phyloP scores from a whole-genome alignment of 176 grass and related monocot genomes.

The Cocos nucifera region DNA sequence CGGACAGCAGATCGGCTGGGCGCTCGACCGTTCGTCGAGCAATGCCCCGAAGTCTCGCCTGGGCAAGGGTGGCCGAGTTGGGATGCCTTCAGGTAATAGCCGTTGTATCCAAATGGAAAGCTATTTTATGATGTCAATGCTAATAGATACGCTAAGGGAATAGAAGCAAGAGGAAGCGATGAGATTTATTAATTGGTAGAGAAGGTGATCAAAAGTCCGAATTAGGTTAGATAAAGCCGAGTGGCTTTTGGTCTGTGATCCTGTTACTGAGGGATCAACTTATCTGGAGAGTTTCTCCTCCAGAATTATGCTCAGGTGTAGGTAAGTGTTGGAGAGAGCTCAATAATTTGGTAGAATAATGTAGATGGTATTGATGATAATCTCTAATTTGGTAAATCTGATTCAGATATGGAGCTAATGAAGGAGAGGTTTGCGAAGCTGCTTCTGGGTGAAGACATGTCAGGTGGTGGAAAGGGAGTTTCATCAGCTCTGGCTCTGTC shows the following conservation, averaged over 20 bases:
- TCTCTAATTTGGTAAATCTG: background rate
- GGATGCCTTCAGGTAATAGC: slow-evolving; percentile 23
- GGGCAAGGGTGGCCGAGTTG: background rate
- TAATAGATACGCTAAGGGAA: background rate
- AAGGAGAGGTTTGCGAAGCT: slow-evolving; percentile 89
- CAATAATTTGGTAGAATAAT: too few species aligned
- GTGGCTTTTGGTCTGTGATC: too few species aligned
- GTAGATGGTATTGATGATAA: background rate
- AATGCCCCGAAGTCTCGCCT: slow-evolving; percentile 34
- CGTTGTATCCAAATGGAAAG: background rate
- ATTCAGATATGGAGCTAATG: slow-evolving; percentile 56
- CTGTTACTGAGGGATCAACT: too few species aligned
- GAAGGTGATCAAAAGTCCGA: too few species aligned
- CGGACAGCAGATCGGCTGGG: slow-evolving; percentile 25
- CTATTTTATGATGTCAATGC: background rate
- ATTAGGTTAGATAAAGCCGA: too few species aligned
- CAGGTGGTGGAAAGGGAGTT: slow-evolving; percentile 71
- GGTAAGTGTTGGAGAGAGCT: too few species aligned
- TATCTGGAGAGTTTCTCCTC: too few species aligned
- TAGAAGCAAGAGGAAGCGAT: background rate
- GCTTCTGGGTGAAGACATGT: slow-evolving; percentile 91
- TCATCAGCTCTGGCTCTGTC: slow-evolving; percentile 83
- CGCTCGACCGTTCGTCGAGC: slow-evolving; percentile 18
- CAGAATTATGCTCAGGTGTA: too few species aligned
- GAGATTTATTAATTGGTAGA: too few species aligned